Percentiles rank a stretch among this genome's conserved stretches.
phyloP scores from a whole-genome alignment of 495 filamentous ascomycete species.

The Chaetomium tenue region DNA sequence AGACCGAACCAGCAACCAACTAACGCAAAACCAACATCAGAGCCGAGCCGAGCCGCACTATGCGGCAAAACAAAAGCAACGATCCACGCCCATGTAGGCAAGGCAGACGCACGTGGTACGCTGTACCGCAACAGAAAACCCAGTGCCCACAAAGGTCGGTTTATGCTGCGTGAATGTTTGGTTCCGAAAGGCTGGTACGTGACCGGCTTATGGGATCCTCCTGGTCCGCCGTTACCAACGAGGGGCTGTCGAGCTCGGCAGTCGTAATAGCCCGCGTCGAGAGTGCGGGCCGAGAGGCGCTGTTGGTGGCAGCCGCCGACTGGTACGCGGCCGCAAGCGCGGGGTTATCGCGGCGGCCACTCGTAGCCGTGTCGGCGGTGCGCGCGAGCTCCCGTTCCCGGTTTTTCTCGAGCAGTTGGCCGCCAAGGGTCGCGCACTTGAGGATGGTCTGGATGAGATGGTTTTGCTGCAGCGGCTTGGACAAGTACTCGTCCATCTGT shows the following conservation, averaged over 20 bases:
- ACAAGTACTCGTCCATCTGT: conserved; percentile 99
- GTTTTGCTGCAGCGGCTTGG: conserved; percentile 96
- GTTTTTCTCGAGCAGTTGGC: conserved; percentile 73
- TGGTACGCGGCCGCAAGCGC: conserved; percentile 29
- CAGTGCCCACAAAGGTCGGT: conserved; percentile 27
- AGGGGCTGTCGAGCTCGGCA: conserved; percentile 63
- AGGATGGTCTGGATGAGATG: conserved; percentile 98
- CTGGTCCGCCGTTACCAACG: conserved; percentile 57
- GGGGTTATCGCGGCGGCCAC: conserved; percentile 33
- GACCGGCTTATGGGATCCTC: conserved; percentile 72
- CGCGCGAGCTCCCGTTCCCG: conserved; percentile 48
- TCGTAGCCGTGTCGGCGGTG: conserved; percentile 38
- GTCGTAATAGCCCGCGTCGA: conserved; percentile 59
- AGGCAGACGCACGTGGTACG: not conserved
- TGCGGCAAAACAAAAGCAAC: not conserved
- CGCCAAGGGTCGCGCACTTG: conserved; percentile 90
- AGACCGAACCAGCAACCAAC: conserved; percentile 1
- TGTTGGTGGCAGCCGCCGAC: conserved; percentile 26
- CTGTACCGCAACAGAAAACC: conserved; percentile 32
- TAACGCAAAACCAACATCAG: not conserved
- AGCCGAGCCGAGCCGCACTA: not conserved
- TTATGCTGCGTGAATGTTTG: conserved; percentile 35
- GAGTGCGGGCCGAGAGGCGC: conserved; percentile 38
- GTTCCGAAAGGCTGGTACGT: conserved; percentile 52
- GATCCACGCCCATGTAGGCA: not conserved